Conservation (phyloP, 2,329 filamentous ascomycete species). For the Diaporthe velutina region DNA sequence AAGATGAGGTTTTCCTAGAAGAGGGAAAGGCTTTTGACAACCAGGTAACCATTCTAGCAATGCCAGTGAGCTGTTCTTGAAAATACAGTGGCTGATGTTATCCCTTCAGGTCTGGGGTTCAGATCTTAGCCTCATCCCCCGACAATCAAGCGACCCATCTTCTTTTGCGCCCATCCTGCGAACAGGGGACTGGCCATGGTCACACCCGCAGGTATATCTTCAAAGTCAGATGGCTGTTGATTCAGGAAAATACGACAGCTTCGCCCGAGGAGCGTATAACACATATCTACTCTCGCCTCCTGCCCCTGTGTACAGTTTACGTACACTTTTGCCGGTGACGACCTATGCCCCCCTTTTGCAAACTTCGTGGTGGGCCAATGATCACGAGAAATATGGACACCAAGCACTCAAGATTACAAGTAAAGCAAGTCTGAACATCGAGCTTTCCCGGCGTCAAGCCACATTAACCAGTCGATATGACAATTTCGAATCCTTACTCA, state of each 20-base stretch:
- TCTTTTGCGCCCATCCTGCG: neutral
- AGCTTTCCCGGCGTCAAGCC: neutral
- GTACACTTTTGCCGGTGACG: neutral
- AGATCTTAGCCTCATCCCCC: neutral
- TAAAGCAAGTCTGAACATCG: neutral
- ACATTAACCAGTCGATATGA: neutral
- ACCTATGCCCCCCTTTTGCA: neutral
- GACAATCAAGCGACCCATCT: neutral
- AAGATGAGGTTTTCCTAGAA: conserved; percentile 11
- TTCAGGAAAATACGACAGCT: neutral
- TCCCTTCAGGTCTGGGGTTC: neutral
- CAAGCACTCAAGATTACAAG: neutral
- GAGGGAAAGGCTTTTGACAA: conserved; percentile 16
- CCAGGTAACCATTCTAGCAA: neutral
- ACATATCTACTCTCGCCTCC: neutral
- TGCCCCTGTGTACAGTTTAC: neutral
- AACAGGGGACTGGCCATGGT: neutral
- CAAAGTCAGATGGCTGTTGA: conserved; percentile 2
- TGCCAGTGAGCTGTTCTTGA: accelerated
- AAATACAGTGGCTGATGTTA: neutral
- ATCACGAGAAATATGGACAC: neutral
- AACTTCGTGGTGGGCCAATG: neutral
- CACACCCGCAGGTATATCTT: neutral
- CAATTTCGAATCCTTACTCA: neutral
- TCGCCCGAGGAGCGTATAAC: neutral